These are phyloP conservation scores for Obba rivulosa DNA, from an alignment of 768 basidiomycete genomes.

Conservation along the genomic window DNA sequence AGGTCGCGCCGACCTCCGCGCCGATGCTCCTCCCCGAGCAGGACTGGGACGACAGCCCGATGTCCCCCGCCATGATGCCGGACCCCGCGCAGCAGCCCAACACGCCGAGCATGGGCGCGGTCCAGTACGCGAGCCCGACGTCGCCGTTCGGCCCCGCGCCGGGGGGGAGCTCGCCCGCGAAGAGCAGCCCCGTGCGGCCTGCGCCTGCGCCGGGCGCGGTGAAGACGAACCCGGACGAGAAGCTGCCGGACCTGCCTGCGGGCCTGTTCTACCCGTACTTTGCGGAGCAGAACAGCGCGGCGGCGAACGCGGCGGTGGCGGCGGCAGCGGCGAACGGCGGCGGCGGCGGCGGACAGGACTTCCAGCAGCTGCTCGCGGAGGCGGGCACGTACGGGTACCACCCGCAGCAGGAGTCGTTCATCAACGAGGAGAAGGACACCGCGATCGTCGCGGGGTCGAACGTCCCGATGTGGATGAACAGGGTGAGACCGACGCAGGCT, in stretches of 20 bases:
- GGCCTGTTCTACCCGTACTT: slow-evolving; percentile 77
- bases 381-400: slow-evolving; percentile 55
- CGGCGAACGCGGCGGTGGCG: slow-evolving; percentile 10
- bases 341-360: slow-evolving; percentile 35
- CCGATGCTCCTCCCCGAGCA: slow-evolving; percentile 37
- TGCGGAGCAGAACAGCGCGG: slow-evolving; percentile 42
- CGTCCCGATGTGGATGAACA: slow-evolving; percentile 36
- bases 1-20: slow-evolving; percentile 37
- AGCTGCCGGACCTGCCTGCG: slow-evolving; percentile 62
- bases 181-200: slow-evolving; percentile 7
- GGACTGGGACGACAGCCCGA: slow-evolving; percentile 40
- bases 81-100: slow-evolving; percentile 3
- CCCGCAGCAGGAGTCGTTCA: slow-evolving; percentile 55
- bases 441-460: slow-evolving; percentile 9
- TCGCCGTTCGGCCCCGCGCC: slow-evolving; percentile 30
- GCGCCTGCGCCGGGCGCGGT: slow-evolving; percentile 1
- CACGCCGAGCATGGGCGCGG: slow-evolving; percentile 13
- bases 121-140: slow-evolving; percentile 12
- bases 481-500: not conserved
- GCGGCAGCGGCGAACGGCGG: not conserved
- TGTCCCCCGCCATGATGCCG: slow-evolving; percentile 11
- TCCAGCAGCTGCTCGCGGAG: slow-evolving; percentile 50
- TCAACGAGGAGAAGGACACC: slow-evolving; percentile 61
- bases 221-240: slow-evolving; percentile 14
- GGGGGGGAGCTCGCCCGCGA: slow-evolving; percentile 3